Percentiles rank a stretch among this genome's conserved stretches.
Conservation (phyloP, 2,329 filamentous ascomycete species). For the Nannizziopsis barbatae region DNA sequence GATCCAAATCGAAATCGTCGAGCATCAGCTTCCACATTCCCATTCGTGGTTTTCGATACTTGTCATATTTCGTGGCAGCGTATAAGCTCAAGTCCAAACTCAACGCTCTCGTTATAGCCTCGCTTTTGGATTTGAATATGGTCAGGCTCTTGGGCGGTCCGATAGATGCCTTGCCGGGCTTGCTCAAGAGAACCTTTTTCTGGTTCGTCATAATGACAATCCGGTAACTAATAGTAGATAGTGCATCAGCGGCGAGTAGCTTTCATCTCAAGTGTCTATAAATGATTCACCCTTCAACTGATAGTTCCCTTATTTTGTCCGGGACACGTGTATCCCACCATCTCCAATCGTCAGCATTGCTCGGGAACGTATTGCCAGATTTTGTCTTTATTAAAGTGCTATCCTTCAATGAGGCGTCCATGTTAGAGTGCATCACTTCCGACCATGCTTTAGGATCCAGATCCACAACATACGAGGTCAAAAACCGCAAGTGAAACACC, state of each 20-base stretch:
- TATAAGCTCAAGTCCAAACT: constrained; percentile 71
- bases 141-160: constrained; percentile 54
- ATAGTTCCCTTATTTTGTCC: constrained; percentile 52
- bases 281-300: constrained; percentile 52
- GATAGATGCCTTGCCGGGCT: constrained; percentile 59
- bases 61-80: constrained; percentile 72
- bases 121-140: constrained; percentile 75
- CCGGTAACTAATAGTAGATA: constrained; percentile 46
- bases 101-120: constrained; percentile 52
- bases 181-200: constrained; percentile 64
- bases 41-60: constrained; percentile 71
- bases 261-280: neutral
- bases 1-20: constrained; percentile 49
- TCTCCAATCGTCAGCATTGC: constrained; percentile 70
- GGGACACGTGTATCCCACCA: constrained; percentile 79
- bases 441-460: neutral
- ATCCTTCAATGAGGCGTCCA: constrained; percentile 44
- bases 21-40: constrained; percentile 77
- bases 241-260: neutral
- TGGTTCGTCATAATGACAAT: constrained; percentile 83
- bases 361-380: constrained; percentile 68
- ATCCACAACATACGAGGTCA: constrained; percentile 32
- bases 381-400: constrained; percentile 72
- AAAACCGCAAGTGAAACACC: constrained; percentile 34
- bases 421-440: neutral